Conservation (phyloP, 345 rosid species). For the Euphorbia pulcherrima region DNA sequence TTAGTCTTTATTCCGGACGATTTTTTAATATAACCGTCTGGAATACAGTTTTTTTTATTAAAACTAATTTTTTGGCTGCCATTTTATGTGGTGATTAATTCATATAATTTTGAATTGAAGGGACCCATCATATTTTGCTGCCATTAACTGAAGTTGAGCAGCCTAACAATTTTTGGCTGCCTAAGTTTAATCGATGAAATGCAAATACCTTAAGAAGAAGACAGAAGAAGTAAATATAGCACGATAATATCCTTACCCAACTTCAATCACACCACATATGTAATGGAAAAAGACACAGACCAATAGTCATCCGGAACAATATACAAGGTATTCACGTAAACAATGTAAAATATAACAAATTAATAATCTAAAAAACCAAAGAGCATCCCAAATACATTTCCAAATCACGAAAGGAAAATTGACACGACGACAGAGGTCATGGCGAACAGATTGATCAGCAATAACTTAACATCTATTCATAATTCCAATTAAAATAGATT, state of each 20-base stretch:
- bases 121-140: too few species aligned
- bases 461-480: background rate
- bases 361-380: background rate
- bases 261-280: background rate
- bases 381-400: background rate
- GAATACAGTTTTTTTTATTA: too few species aligned
- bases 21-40: too few species aligned
- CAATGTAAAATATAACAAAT: background rate
- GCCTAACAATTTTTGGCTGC: background rate
- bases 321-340: background rate
- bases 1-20: too few species aligned
- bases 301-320: background rate
- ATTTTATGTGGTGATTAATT: too few species aligned
- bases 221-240: background rate
- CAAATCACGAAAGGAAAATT: too few species aligned
- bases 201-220: too few species aligned
- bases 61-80: too few species aligned
- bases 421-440: background rate
- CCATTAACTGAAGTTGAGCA: background rate
- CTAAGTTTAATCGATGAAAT: background rate
- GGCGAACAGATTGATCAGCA: background rate
- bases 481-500: conserved; percentile 13
- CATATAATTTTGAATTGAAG: too few species aligned
- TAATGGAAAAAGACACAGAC: background rate
- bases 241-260: background rate